Percentiles rank a stretch among this genome's conserved stretches.
phyloP scores from a whole-genome alignment of 129 eudicot genomes.

The Oenanthe sinensis region DNA sequence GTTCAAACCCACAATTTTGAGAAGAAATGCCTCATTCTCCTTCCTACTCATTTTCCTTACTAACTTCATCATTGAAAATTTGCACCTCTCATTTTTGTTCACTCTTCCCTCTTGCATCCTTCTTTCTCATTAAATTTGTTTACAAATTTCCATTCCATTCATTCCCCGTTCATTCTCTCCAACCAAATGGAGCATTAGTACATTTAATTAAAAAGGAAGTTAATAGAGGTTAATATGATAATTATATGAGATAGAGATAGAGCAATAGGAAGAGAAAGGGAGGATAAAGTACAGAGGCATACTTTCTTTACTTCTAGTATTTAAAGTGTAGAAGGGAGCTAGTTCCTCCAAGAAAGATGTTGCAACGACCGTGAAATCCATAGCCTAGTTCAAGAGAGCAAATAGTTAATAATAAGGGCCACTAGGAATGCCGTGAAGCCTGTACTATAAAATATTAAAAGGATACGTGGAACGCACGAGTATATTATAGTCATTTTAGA shows the following conservation, averaged over 20 bases:
- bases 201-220: conserved; percentile 4
- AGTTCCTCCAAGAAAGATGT: conserved; percentile 83
- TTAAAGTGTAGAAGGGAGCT: conserved; percentile 58
- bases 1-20: background rate
- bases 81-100: background rate
- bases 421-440: background rate
- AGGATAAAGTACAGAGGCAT: conserved; percentile 16
- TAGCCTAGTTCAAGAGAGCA: conserved; percentile 44
- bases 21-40: background rate
- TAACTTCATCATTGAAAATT: background rate
- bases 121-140: background rate
- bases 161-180: background rate
- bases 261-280: background rate
- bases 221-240: background rate
- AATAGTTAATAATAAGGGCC: background rate
- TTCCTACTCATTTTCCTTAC: background rate
- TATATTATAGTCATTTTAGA: background rate
- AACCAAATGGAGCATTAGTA: background rate
- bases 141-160: background rate
- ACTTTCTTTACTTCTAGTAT: conserved; percentile 43
- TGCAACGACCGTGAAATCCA: conserved; percentile 70
- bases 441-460: background rate
- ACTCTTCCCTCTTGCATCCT: background rate
- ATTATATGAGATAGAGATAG: background rate
- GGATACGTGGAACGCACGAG: background rate